These are phyloP conservation scores for Metrosideros polymorpha DNA, from an alignment of 441 rosid species.

Conservation along the genomic window DNA sequence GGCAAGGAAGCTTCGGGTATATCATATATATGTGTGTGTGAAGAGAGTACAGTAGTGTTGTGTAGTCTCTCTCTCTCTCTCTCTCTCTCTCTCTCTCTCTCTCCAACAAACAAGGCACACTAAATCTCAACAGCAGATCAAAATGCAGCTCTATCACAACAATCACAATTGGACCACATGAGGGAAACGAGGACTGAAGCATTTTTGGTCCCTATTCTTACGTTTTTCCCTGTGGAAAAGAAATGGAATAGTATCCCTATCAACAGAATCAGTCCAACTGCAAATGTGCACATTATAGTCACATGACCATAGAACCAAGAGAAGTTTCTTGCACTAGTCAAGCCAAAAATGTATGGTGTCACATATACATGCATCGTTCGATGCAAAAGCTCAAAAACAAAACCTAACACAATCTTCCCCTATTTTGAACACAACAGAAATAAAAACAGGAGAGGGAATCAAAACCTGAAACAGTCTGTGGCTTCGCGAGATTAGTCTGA, in stretches of 20 bases:
- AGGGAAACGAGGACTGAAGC: neutral
- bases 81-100: too few relatives aligned
- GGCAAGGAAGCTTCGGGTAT: constrained; percentile 2
- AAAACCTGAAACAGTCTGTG: too few relatives aligned
- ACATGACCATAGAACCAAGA: neutral
- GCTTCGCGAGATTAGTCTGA: too few relatives aligned
- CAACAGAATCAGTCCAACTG: neutral
- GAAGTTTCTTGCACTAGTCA: neutral
- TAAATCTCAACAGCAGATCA: too few relatives aligned
- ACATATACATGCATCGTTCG: neutral
- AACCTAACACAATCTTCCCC: neutral
- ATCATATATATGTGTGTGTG: too few relatives aligned
- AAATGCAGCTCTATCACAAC: too few relatives aligned
- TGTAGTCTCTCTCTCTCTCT: too few relatives aligned
- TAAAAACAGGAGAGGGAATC: too few relatives aligned
- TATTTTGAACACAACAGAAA: too few relatives aligned
- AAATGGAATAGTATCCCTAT: neutral
- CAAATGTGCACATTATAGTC: neutral
- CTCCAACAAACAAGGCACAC: too few relatives aligned
- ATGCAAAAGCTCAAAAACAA: neutral
- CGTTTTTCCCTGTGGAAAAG: neutral
- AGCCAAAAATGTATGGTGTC: neutral
- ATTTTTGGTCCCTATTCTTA: neutral
- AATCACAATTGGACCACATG: too few relatives aligned
- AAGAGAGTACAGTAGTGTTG: neutral